A percentile compares a stretch with the other conserved stretches of the same genome.
Evolutionary conservation across 2,329 filamentous ascomycete genomes (phyloP).

Genomic region (Fusarium anthophilum): DNA sequence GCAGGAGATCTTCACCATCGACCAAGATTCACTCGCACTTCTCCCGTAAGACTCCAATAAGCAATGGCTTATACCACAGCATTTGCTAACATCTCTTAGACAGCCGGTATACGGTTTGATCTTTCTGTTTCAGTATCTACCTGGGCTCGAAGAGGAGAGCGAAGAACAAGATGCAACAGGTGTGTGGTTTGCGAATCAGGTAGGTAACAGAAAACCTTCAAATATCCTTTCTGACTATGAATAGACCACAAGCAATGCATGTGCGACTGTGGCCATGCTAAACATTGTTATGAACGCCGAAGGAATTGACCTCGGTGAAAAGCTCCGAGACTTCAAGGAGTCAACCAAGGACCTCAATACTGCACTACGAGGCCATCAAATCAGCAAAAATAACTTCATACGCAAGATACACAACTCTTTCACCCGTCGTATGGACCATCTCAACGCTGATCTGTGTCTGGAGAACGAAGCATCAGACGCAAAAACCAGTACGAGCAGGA

Average conservation of each 20-base stretch:
- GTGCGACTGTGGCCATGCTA: conserved; percentile 89
- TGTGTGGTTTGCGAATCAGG: conserved; percentile 96
- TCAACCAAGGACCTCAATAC: conserved; percentile 75
- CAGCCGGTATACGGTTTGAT: conserved; percentile 86
- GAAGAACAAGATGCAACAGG: conserved; percentile 64
- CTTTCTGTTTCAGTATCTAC: conserved; percentile 80
- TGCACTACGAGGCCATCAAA: conserved; percentile 76
- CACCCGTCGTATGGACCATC: conserved; percentile 78
- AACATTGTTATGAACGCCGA: conserved; percentile 92
- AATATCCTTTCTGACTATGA: conserved; percentile 12
- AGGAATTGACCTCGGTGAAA: conserved; percentile 72
- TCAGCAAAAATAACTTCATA: conserved; percentile 80
- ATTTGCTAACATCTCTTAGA: conserved; percentile 51
- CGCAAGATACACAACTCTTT: conserved; percentile 90
- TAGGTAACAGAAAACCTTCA: conserved; percentile 46
- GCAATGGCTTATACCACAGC: background rate
- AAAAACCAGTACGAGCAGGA: conserved; percentile 48
- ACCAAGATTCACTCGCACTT: conserved; percentile 69
- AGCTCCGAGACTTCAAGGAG: conserved; percentile 76
- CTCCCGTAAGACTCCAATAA: conserved; percentile 62
- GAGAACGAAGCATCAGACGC: conserved; percentile 61
- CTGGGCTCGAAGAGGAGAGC: conserved; percentile 61
- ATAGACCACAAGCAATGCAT: conserved; percentile 83
- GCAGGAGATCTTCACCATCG: conserved; percentile 79
- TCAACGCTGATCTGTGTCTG: conserved; percentile 74